Evolutionary conservation across 441 rosid species (phyloP).

Genomic region (Croton setiger): DNA sequence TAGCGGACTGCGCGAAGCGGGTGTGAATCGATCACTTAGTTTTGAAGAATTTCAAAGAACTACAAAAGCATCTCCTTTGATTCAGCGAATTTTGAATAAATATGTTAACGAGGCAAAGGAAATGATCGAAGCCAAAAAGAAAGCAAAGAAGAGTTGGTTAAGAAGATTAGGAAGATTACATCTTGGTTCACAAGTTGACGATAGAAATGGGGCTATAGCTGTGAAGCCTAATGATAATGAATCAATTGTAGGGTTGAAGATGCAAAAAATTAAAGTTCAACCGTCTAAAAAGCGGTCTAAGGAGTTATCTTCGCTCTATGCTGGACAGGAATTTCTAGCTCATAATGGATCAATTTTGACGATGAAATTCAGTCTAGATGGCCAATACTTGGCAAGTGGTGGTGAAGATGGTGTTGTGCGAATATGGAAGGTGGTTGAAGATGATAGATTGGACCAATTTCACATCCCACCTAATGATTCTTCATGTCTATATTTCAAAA

Average conservation of each 20-base stretch:
- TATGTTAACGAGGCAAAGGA: constrained; percentile 23
- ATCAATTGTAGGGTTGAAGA: constrained; percentile 24
- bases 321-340: constrained; percentile 69
- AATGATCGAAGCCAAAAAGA: constrained; percentile 24
- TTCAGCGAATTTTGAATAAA: constrained; percentile 19
- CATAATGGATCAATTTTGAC: constrained; percentile 75
- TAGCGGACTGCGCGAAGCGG: constrained; percentile 22
- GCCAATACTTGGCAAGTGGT: constrained; percentile 72
- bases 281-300: constrained; percentile 55
- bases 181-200: constrained; percentile 29
- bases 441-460: constrained; percentile 47
- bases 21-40: constrained; percentile 35
- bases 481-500: constrained; percentile 55
- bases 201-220: constrained; percentile 28
- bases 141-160: constrained; percentile 40
- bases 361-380: constrained; percentile 90
- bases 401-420: constrained; percentile 81
- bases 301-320: constrained; percentile 70
- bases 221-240: constrained; percentile 27
- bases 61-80: constrained; percentile 28
- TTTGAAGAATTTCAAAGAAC: constrained; percentile 37
- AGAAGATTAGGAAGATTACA: constrained; percentile 52
- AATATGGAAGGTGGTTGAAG: constrained; percentile 75
- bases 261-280: constrained; percentile 54
- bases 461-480: constrained; percentile 56